Percentiles rank a stretch among this genome's conserved stretches.
Conservation (phyloP, 306 rosid genomes). For the Prinsepia uniflora region DNA sequence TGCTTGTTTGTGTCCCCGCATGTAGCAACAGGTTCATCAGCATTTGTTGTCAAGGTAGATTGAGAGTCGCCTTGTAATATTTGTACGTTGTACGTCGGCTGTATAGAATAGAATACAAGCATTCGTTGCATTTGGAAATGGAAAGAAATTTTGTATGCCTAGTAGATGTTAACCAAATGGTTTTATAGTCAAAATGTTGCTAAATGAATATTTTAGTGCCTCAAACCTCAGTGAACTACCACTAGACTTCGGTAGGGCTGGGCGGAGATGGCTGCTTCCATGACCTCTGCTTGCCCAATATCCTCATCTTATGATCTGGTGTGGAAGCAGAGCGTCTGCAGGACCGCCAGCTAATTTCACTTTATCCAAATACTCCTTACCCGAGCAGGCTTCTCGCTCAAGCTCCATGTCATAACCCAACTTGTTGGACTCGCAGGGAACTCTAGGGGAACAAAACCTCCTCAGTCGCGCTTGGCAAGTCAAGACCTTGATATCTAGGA, state of each 20-base stretch:
- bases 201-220: too few relatives aligned
- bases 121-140: too few relatives aligned
- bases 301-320: neutral
- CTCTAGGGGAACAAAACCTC: neutral
- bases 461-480: neutral
- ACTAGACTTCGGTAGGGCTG: neutral
- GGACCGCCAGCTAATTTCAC: neutral
- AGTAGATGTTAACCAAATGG: too few relatives aligned
- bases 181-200: too few relatives aligned
- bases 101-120: too few relatives aligned
- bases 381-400: neutral
- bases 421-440: neutral
- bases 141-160: too few relatives aligned
- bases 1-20: neutral
- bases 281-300: neutral
- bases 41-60: too few relatives aligned
- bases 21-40: neutral
- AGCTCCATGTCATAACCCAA: neutral
- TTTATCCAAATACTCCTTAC: neutral
- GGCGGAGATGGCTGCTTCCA: neutral
- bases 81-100: neutral
- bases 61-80: neutral
- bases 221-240: neutral
- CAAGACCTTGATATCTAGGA: neutral
- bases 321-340: neutral